Base-by-base conservation (phyloP, 2,329 filamentous ascomycete genomes). In the Paradendryphiella salina region DNA sequence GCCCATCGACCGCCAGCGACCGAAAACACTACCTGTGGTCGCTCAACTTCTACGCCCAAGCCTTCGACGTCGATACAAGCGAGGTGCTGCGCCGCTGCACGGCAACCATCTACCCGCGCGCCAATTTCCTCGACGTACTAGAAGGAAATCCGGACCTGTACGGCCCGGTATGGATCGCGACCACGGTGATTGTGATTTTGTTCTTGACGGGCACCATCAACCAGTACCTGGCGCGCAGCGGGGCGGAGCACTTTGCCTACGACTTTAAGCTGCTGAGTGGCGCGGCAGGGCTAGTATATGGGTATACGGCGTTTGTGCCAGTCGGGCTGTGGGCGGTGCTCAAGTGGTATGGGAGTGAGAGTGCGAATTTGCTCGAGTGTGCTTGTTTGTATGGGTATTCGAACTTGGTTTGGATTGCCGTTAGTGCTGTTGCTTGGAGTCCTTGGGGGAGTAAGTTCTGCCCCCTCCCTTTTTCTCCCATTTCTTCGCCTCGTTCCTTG, bases 111-210 rank as follows among this genome's bases (percentile, higher is more conserved):
- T 96, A 88, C 75, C 94, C 94, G 37, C 86, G 90, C 57, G 87
- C 87, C 50, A 96, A 96, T 79, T 99, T 99, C 76, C 86, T 99
- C 57, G 94, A 99, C 70, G 90, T 97, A 29, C 82, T 99, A 21
- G 94, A 99, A 72, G 94, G 94, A 15, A 97, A 97, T 73, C 90
- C 94, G 1, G 94, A 99, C 70, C 79, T 99, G 28, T 99, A 99
- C 79, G 93, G 93, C 1, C 94, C 94, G 1, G 91, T 97, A 71
- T 99, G 94, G 94, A 97, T 99, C 76, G 94, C 94, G 8, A 97
- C 94, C 0, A 97, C 94, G 0, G 94, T 99, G 8, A 87, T 99
- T 10, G 83, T 99, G 57, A 97, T 99, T 53, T 77, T 99, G 26
- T 99, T 99, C 76, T 74, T 99, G 36, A 94, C 93, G 1, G 94